Percentiles rank a stretch among this genome's conserved stretches.
Conservation (phyloP, 257 asterid species). For the Lavandula angustifolia region DNA sequence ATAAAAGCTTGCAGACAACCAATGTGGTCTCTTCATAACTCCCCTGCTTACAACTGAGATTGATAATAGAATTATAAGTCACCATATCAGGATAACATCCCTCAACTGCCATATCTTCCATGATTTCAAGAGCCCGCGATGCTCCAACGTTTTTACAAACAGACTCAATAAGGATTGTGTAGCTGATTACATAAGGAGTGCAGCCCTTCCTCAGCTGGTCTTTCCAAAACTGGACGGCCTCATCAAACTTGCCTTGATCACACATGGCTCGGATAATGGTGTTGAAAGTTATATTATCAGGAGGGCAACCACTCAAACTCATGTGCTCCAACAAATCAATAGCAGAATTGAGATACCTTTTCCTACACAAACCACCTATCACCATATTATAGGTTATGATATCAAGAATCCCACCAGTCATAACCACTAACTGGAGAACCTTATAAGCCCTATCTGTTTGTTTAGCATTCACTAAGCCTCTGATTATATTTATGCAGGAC, state of each 20-base stretch:
- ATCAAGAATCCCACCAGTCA: slow-evolving; percentile 93
- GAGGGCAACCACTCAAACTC: slow-evolving; percentile 89
- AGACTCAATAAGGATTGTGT: slow-evolving; percentile 66
- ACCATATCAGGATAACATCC: slow-evolving; percentile 90
- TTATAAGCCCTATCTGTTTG: slow-evolving; percentile 57
- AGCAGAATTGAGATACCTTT: slow-evolving; percentile 51
- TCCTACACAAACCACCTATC: slow-evolving; percentile 76
- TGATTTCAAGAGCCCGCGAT: slow-evolving; percentile 57
- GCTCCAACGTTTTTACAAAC: slow-evolving; percentile 64
- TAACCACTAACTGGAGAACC: slow-evolving; percentile 68
- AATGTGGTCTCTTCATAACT: slow-evolving; percentile 52
- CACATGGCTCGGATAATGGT: slow-evolving; percentile 72
- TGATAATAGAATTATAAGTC: slow-evolving; percentile 74
- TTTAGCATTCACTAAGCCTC: slow-evolving; percentile 68
- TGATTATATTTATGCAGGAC: slow-evolving; percentile 69
- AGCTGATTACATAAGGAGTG: slow-evolving; percentile 73
- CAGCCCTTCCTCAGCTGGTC: slow-evolving; percentile 78
- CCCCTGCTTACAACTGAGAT: slow-evolving; percentile 62
- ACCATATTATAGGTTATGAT: slow-evolving; percentile 84
- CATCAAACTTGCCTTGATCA: slow-evolving; percentile 56
- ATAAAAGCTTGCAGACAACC: slow-evolving; percentile 51
- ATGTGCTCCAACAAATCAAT: slow-evolving; percentile 62
- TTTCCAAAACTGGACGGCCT: slow-evolving; percentile 76
- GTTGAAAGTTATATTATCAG: slow-evolving; percentile 74
- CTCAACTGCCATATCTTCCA: slow-evolving; percentile 79